These are phyloP conservation scores for Laburnicola sp. DNA, from an alignment of 2,329 filamentous ascomycete genomes.

Conservation along the genomic window DNA sequence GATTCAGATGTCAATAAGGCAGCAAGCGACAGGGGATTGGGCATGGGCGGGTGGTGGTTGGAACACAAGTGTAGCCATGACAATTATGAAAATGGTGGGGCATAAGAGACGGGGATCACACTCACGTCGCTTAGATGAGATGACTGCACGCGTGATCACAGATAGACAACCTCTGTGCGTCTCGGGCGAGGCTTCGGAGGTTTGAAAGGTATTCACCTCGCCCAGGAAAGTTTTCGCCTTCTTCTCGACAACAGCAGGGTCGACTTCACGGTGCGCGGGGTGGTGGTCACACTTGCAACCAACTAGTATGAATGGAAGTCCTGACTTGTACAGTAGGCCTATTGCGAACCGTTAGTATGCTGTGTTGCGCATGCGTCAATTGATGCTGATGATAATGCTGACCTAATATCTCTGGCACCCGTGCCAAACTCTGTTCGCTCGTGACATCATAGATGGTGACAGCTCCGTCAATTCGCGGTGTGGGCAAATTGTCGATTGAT, in stretches of 20 bases:
- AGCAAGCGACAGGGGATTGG: neutral
- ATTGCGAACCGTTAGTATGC: constrained; percentile 26
- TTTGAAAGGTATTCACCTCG: constrained; percentile 69
- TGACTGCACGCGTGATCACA: constrained; percentile 71
- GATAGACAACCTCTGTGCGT: constrained; percentile 76
- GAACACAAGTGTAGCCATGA: neutral
- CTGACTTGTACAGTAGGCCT: constrained; percentile 75
- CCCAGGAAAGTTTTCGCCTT: constrained; percentile 65
- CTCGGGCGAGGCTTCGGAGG: constrained; percentile 70
- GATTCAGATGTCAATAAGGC: constrained; percentile 20
- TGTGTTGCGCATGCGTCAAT: constrained; percentile 2
- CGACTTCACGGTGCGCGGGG: constrained; percentile 69
- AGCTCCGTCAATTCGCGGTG: constrained; percentile 79
- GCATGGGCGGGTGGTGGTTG: neutral
- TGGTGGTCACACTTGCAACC: constrained; percentile 88
- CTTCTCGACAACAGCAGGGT: constrained; percentile 68
- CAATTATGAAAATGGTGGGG: neutral
- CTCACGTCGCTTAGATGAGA: constrained; percentile 70
- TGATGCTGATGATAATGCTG: constrained; percentile 49
- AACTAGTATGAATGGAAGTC: constrained; percentile 77
- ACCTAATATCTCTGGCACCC: constrained; percentile 78
- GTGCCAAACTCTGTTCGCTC: constrained; percentile 72
- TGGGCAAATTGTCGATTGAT: constrained; percentile 63
- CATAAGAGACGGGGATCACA: constrained; percentile 20
- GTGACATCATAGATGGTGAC: constrained; percentile 87